A percentile compares a stretch with the other conserved stretches of the same genome.
Conservation (phyloP, 192 early-diverging fungal species). For the Entomortierella lignicola region DNA sequence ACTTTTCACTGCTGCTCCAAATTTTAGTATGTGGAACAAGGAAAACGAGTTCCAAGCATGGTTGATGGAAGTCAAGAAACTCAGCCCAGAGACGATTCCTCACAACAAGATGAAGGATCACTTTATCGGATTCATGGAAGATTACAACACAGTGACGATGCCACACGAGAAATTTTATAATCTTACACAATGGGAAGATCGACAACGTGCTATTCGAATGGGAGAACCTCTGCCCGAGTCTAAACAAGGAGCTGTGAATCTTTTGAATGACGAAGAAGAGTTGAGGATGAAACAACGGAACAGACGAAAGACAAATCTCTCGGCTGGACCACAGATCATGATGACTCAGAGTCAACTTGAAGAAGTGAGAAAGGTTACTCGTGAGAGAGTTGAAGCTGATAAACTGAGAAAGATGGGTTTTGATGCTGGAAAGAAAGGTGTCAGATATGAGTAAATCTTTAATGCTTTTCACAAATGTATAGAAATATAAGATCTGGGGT, state of each 20-base stretch:
- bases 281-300: slow-evolving; percentile 52
- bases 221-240: slow-evolving; percentile 42
- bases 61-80: slow-evolving; percentile 64
- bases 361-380: slow-evolving; percentile 55
- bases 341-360: slow-evolving; percentile 60
- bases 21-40: slow-evolving; percentile 47
- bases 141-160: slow-evolving; percentile 72
- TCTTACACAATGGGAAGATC: slow-evolving; percentile 61
- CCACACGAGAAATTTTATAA: slow-evolving; percentile 71
- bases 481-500: not conserved
- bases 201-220: slow-evolving; percentile 59
- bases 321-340: slow-evolving; percentile 19
- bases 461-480: no score
- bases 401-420: slow-evolving; percentile 64
- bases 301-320: slow-evolving; percentile 20
- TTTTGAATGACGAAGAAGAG: slow-evolving; percentile 65
- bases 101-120: slow-evolving; percentile 63
- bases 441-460: slow-evolving; percentile 62
- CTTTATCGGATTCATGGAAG: slow-evolving; percentile 70
- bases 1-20: not conserved
- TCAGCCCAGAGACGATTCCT: slow-evolving; percentile 59
- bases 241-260: slow-evolving; percentile 41
- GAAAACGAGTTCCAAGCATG: slow-evolving; percentile 67
- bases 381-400: slow-evolving; percentile 64
- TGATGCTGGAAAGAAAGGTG: slow-evolving; percentile 61